Conservation (phyloP, 129 eudicot genomes). For the Sambucus nigra region DNA sequence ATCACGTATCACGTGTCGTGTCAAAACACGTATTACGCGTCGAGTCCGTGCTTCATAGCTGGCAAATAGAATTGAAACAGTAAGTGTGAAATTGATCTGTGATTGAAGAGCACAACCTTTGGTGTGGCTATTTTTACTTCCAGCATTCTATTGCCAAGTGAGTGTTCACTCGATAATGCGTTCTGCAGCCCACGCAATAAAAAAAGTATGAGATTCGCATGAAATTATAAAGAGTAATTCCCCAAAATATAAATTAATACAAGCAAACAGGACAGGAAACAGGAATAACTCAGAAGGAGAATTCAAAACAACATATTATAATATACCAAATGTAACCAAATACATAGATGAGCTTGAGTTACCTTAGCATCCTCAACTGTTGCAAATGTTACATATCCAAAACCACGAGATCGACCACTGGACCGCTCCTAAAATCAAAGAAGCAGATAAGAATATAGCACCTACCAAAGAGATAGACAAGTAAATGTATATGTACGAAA, state of each 20-base stretch:
- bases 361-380: conserved; percentile 96
- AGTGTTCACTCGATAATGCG: conserved; percentile 76
- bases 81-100: not conserved
- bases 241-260: not conserved
- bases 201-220: not conserved
- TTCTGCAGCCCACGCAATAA: conserved; percentile 25
- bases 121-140: conserved; percentile 99
- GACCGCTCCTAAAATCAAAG: conserved; percentile 61
- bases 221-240: not conserved
- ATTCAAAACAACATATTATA: not conserved
- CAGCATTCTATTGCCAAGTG: conserved; percentile 72
- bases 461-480: too few species aligned
- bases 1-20: too few species aligned
- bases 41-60: too few species aligned
- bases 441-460: not conserved
- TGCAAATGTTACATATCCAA: conserved; percentile 95
- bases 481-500: not conserved
- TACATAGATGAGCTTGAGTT: not conserved
- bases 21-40: too few species aligned
- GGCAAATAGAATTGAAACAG: not conserved
- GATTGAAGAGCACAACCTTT: conserved; percentile 42
- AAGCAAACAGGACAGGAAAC: too few species aligned
- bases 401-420: conserved; percentile 98
- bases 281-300: too few species aligned
- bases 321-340: not conserved